Base-by-base conservation (phyloP, 257 asterid genomes). In the Solanum medicagineum region DNA sequence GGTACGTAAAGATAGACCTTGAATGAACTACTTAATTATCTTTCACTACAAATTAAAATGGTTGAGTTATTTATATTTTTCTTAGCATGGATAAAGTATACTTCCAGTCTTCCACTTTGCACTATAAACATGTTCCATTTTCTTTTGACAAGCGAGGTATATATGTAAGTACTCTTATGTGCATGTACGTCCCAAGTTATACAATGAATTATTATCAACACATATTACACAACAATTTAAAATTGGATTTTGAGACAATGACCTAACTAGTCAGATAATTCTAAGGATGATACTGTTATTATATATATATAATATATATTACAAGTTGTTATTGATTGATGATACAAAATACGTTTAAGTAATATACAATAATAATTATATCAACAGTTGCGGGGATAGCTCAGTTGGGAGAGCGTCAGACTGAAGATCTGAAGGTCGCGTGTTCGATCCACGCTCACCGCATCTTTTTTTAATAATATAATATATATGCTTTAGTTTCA, bases 361-460 rank as follows among this genome's bases (percentile, higher is more conserved):
- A 36, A 36, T 0, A 36, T 36, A 36, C 0, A 36, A 36, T 36
- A 36, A 36, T 5, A 36, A 4, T 0, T 36, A 5, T 36, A 0
- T 0, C 42, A 36, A 5, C 6, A 36, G 6, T 47, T 49, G 96
- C 89, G 92, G 95, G 94, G 93, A 91, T 92, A 94, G 94, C 90
- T 92, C 92, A 90, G 91, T 92, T 92, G 96, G 96, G 95, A 91
- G 95, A 93, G 97, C 93, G 93, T 90, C 95, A 93, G 92, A 92
- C 98, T 93, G 93, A 88, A 92, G 91, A 89, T 90, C 84, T 89
- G 92, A 93, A 92, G 92, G 94, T 92, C 91, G 75, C 94, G 93
- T 93, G 95, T 89, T 93, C 91, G 97, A 92, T 93, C 97, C 98
- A 92, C 97, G 92, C 81, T 91, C 97, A 91, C 95, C 93, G 92